Conservation (phyloP, 1,284 basidiomycete genomes). For the Hemileia vastatrix region DNA sequence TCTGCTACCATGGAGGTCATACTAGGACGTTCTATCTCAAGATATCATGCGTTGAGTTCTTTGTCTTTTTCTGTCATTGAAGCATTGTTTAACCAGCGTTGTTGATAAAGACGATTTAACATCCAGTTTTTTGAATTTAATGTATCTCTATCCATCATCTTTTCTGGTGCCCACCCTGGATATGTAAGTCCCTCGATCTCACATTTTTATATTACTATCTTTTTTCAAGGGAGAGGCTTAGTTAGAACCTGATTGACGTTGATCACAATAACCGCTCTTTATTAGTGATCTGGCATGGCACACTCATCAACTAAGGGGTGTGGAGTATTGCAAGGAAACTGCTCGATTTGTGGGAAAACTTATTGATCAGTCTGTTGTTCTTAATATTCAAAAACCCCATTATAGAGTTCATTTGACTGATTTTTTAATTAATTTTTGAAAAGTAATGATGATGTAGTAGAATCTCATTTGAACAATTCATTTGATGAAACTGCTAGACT, state of each 20-base stretch:
- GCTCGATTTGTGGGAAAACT: constrained; percentile 25
- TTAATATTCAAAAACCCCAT: too few species aligned
- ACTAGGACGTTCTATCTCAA: not conserved
- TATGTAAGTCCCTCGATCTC: not conserved
- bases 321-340: constrained; percentile 36
- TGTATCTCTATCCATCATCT: not conserved
- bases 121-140: not conserved
- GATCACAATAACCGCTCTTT: too few species aligned
- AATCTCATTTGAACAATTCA: not conserved
- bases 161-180: constrained; percentile 5
- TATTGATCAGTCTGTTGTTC: constrained; percentile 30
- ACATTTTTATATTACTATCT: too few species aligned
- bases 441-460: constrained; percentile 5
- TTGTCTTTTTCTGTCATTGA: not conserved
- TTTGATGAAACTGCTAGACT: not conserved
- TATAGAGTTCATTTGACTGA: too few species aligned
- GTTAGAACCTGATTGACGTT: too few species aligned
- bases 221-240: too few species aligned
- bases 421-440: not conserved
- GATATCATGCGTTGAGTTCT: not conserved
- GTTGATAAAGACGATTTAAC: too few species aligned
- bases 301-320: constrained; percentile 42
- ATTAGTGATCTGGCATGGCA: constrained; percentile 44
- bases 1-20: too few species aligned
- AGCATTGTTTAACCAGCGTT: too few species aligned